Conservation (phyloP, 2,329 filamentous ascomycete species). For the Fusarium heterosporum region DNA sequence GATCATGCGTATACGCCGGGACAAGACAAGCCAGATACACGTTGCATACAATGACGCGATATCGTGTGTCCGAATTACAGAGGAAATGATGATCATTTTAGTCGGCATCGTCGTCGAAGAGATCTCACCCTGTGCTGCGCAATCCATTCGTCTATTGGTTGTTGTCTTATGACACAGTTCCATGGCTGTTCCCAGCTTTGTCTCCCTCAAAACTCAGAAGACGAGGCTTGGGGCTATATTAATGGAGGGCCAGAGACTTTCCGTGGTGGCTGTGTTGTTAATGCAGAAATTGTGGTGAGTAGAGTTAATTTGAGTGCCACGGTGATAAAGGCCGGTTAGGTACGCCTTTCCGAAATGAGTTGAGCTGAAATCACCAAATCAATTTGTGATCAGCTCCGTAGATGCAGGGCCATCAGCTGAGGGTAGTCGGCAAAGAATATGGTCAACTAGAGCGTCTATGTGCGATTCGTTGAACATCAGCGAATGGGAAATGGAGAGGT, state of each 20-base stretch:
- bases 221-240: not conserved
- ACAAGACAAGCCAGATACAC: not conserved
- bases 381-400: not conserved
- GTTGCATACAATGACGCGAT: too few relatives aligned
- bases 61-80: too few relatives aligned
- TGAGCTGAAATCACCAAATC: not conserved
- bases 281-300: not conserved
- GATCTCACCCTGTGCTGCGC: too few relatives aligned
- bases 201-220: conserved; percentile 6
- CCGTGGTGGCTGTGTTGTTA: not conserved
- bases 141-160: not conserved
- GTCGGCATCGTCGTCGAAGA: too few relatives aligned
- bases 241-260: not conserved
- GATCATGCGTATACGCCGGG: not conserved
- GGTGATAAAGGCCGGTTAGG: not conserved
- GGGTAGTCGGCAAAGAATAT: too few relatives aligned
- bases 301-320: not conserved
- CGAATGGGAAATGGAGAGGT: too few relatives aligned
- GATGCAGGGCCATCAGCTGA: not conserved
- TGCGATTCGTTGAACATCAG: too few relatives aligned
- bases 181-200: not conserved
- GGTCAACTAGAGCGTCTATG: too few relatives aligned
- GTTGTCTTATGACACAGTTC: not conserved
- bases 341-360: not conserved
- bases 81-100: too few relatives aligned